A percentile compares a stretch with the other conserved stretches of the same genome.
These are phyloP conservation scores for Hypholoma sublateritium DNA, from an alignment of 768 basidiomycete species.

Conservation along the genomic window DNA sequence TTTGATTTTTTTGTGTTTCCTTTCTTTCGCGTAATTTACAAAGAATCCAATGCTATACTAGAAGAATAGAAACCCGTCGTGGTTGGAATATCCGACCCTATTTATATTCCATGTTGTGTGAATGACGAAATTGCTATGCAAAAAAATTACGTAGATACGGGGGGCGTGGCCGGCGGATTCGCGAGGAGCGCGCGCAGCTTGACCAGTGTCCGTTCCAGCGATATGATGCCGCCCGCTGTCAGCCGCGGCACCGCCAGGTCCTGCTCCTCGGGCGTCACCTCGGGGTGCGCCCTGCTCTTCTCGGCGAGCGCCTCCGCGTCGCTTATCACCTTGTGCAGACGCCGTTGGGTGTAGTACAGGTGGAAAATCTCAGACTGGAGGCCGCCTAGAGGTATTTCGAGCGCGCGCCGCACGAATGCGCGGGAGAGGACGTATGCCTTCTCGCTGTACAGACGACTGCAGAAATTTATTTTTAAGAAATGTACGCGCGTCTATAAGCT, in stretches of 20 bases:
- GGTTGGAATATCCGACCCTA: too few relatives aligned
- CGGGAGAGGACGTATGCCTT: conserved; percentile 91
- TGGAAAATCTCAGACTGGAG: conserved; percentile 72
- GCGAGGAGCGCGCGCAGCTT: conserved; percentile 53
- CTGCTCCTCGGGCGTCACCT: conserved; percentile 29
- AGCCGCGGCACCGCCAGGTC: conserved; percentile 69
- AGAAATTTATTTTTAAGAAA: neutral
- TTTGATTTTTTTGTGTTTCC: conserved; percentile 5
- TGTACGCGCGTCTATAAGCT: neutral
- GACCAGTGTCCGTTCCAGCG: conserved; percentile 69
- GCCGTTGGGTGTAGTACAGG: conserved; percentile 66
- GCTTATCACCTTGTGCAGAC: conserved; percentile 66
- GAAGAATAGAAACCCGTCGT: too few relatives aligned
- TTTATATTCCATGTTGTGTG: neutral
- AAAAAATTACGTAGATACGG: neutral
- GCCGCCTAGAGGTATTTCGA: conserved; percentile 73
- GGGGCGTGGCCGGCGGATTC: neutral
- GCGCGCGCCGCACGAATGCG: conserved; percentile 86
- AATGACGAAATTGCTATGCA: neutral
- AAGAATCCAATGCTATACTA: too few relatives aligned
- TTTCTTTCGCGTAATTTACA: neutral
- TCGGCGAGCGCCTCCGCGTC: conserved; percentile 65
- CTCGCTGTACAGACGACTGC: conserved; percentile 89
- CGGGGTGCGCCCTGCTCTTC: conserved; percentile 52
- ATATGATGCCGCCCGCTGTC: conserved; percentile 77